Base-by-base conservation (phyloP, 192 early-diverging fungal species). In the Entrophospora sp. region DNA sequence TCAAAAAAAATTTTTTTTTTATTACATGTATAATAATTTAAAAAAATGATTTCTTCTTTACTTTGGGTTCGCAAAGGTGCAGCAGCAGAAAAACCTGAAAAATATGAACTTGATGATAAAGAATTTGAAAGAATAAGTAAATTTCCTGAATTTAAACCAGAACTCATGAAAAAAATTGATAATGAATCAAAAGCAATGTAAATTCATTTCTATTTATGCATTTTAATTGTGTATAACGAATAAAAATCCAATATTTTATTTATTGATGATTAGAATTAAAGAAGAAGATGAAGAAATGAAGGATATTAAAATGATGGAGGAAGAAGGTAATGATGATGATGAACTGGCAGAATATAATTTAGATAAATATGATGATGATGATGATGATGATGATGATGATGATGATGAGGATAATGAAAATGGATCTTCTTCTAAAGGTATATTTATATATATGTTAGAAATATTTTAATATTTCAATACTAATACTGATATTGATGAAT, bases 11-110 rank as follows among this genome's bases (percentile, higher is more conserved):
- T n/a, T n/a, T n/a, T n/a, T n/a, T n/a, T n/a, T n/a, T n/a, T n/a
- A n/a, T n/a, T n/a, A n/a, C n/a, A n/a, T n/a, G n/a, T n/a, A n/a
- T n/a, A n/a, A n/a, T 3, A 32, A 53, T 36, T 36, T 37, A 7
- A 5, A 35, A 59, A 9, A 32, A 95, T 96, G 94, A 96, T 99
- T 67, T 92, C 93, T 9, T 84, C 94, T 37, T 74, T 97, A 68
- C 81, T 85, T 37, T 99, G 95, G 94, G 84, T 98, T 24, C 89
- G 87, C 68, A 89, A 92, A 71, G 97, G 95, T 55, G 93, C 86
- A n/a, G 89, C 93, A n/a, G 80, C 83, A 31, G 81, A 88, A 52
- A 69, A 77, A 56, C 97, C 97, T 24, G 78, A 84, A 28, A 88
- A 83, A 53, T 90, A 87, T 72, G 79, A 89, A 66, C 77, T 99